Percentiles rank a stretch among this genome's conserved stretches.
Conservation (phyloP, 1,139 yeast genomes). For the Blastobotrys capitulatus region DNA sequence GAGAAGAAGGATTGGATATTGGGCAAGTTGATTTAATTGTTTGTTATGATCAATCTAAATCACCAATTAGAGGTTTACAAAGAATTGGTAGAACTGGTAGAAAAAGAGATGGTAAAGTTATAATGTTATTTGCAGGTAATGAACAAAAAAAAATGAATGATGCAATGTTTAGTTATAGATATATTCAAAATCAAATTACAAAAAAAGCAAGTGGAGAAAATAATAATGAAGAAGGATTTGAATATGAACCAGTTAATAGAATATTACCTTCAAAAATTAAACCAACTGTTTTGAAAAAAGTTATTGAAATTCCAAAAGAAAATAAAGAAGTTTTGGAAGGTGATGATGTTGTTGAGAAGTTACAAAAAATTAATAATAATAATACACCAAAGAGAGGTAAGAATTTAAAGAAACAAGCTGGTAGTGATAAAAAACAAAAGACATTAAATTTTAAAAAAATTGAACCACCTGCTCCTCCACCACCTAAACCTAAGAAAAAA, state of each 20-base stretch:
- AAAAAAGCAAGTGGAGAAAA: constrained; percentile 21
- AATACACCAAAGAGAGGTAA: not conserved
- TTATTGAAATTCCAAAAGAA: constrained; percentile 65
- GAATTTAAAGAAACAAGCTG: not conserved
- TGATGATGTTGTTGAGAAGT: constrained; percentile 22
- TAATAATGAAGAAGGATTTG: constrained; percentile 18
- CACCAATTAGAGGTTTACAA: constrained; percentile 91
- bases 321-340: constrained; percentile 53
- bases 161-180: constrained; percentile 79
- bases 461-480: not conserved
- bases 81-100: constrained; percentile 99
- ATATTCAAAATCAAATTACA: constrained; percentile 60
- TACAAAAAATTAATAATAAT: not conserved
- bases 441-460: not conserved
- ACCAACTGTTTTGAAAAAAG: constrained; percentile 53
- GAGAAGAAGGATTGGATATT: constrained; percentile 97
- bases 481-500: not conserved
- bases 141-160: constrained; percentile 76
- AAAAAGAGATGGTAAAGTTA: constrained; percentile 78
- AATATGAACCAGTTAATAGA: constrained; percentile 44
- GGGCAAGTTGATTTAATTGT: constrained; percentile 95
- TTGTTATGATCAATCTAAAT: constrained; percentile 87
- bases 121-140: constrained; percentile 67
- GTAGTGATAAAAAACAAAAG: not conserved
- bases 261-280: constrained; percentile 54